Evolutionary conservation across 179 eudicot species (phyloP).

Genomic region (Camellia oleifera): DNA sequence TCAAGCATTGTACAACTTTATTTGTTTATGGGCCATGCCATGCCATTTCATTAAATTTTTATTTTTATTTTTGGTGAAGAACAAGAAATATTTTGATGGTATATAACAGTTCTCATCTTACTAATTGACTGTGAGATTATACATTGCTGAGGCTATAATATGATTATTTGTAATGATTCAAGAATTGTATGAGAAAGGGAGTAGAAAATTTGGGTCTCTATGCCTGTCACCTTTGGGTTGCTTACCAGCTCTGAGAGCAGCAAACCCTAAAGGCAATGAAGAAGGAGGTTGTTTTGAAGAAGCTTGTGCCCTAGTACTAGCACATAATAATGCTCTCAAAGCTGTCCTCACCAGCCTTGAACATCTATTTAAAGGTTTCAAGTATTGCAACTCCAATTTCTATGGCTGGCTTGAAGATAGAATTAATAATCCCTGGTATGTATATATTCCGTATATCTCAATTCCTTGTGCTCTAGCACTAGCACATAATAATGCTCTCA

Average conservation of each 20-base stretch:
- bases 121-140: no score
- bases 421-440: conserved; percentile 30
- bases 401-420: conserved; percentile 18
- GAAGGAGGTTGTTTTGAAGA: conserved; percentile 31
- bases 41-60: no score
- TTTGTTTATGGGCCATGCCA: no score
- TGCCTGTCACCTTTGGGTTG: conserved; percentile 32
- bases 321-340: conserved; percentile 28
- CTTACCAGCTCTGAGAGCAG: conserved; percentile 27
- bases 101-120: no score
- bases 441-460: background rate
- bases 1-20: no score
- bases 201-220: conserved; percentile 29
- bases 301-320: conserved; percentile 25
- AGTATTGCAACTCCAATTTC: conserved; percentile 18
- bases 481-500: no score
- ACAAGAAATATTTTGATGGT: no score
- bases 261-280: conserved; percentile 18
- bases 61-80: no score
- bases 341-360: conserved; percentile 22
- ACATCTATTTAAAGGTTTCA: conserved; percentile 21
- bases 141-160: no score
- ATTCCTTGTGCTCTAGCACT: no score
- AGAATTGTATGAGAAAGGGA: conserved; percentile 34
- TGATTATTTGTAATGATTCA: conserved; percentile 5